A percentile compares a stretch with the other conserved stretches of the same genome.
Conservation (phyloP, 2,329 filamentous ascomycete species). For the Claviceps sp. region DNA sequence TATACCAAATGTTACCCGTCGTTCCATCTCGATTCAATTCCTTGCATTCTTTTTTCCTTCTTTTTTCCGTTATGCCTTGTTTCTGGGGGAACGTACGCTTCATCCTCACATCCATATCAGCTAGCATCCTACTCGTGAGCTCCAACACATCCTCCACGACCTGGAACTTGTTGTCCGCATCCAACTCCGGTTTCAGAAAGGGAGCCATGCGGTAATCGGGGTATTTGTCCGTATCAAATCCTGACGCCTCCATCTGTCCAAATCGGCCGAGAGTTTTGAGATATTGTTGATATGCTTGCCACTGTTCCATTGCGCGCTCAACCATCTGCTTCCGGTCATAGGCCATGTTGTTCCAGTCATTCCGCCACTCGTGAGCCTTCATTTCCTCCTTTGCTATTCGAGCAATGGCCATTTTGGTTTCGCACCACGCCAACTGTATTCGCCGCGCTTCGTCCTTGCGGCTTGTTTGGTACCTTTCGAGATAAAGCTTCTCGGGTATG, state of each 20-base stretch:
- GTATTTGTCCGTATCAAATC: constrained; percentile 24
- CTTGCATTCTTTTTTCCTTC: neutral
- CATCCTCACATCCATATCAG: constrained; percentile 20
- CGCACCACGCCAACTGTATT: constrained; percentile 26
- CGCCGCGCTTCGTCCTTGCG: constrained; percentile 31
- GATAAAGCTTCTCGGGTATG: constrained; percentile 37
- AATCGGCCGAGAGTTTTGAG: constrained; percentile 23
- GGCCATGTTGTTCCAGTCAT: constrained; percentile 13
- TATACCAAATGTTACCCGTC: no score
- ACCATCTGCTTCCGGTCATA: constrained; percentile 19
- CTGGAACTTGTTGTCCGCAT: constrained; percentile 17
- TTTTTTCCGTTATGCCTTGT: constrained; percentile 4
- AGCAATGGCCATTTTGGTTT: constrained; percentile 17
- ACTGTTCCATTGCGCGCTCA: constrained; percentile 17
- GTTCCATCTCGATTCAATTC: no score
- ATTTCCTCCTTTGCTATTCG: constrained; percentile 14
- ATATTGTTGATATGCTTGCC: constrained; percentile 20
- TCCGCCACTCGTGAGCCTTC: constrained; percentile 15
- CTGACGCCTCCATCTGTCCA: constrained; percentile 22
- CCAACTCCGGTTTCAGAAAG: constrained; percentile 19
- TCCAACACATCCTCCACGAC: constrained; percentile 21
- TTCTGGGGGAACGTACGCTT: constrained; percentile 18
- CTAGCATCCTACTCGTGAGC: constrained; percentile 19
- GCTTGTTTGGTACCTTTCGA: constrained; percentile 36
- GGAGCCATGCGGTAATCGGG: constrained; percentile 27